Evolutionary conservation across 176 grass and related monocot genomes (phyloP), one percentile per base, ranked within the genome.

Genomic region (Tuctoria greenei): DNA sequence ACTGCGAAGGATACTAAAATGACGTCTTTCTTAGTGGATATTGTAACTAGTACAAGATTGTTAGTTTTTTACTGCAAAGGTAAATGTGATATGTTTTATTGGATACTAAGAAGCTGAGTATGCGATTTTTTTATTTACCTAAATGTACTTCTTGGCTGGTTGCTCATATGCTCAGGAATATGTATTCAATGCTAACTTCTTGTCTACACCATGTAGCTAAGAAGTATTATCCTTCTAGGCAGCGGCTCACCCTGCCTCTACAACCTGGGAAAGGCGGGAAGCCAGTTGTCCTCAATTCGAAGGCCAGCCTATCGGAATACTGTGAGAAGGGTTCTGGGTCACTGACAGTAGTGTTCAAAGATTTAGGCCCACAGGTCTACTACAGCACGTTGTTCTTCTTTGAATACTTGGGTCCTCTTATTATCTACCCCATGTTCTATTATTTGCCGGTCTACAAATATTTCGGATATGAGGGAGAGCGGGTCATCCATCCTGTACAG

Each of bases 351-450:
- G 79, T 95, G 47, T 92, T 95, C 50, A 99, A 99, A 76, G 95
- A 99, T 91, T 79, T 99, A 76, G 95, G 95, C 10, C 37, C 73
- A 0, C 95, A 99, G 66, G 80, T 98, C 62, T 92, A 34, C 66
- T 98, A 94, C 79, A 88, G 88, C 40, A 98, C 91, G 3, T 82
- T 98, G 39, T 98, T 98, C 84, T 98, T 98, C 86, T 98, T 81
- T 37, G 95, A 98, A 66, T 98, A 94, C 41, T 70, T 93, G 68
- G 95, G 95, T 37, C 91, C 95, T 56, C 82, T 94, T 66, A 49
- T 94, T 41, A 82, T 98, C 82, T 92, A 98, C 69, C 95, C 95
- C 72, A 88, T 92, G 51, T 98, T 94, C 77, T 98, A 98, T 71
- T 94, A 92, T 57, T 55, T 94, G 24, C 91, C 91, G 0, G 71